phyloP scores from a whole-genome alignment of 2,329 filamentous ascomycete genomes.

The Lecanosticta acicola region DNA sequence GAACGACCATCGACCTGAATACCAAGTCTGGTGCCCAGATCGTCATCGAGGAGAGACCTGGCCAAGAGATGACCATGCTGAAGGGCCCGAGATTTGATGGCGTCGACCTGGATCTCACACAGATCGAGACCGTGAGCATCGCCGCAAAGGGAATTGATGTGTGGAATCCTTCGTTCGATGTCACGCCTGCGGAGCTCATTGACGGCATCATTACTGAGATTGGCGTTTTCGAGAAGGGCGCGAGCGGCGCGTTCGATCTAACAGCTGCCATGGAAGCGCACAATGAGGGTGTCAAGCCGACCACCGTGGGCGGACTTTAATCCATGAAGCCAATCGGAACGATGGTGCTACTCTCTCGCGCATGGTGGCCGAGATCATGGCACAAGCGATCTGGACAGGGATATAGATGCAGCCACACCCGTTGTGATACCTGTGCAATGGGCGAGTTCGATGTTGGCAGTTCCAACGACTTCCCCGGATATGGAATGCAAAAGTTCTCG shows the following conservation, averaged over 20 bases:
- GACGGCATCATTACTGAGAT: conserved; percentile 92
- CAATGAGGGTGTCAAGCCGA: conserved; percentile 32
- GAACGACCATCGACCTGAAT: conserved; percentile 83
- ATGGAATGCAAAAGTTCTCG: background rate
- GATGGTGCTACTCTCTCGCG: too few relatives aligned
- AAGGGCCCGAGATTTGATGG: conserved; percentile 63
- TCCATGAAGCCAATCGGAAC: conserved; percentile 6
- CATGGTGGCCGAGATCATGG: too few relatives aligned
- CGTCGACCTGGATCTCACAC: conserved; percentile 58
- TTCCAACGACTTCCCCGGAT: background rate
- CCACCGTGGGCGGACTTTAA: conserved; percentile 28
- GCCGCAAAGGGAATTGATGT: conserved; percentile 72
- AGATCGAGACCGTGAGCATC: conserved; percentile 68
- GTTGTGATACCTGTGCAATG: too few relatives aligned
- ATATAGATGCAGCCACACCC: too few relatives aligned
- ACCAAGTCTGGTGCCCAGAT: conserved; percentile 75
- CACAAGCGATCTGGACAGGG: too few relatives aligned
- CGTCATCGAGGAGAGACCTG: conserved; percentile 80
- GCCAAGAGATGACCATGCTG: conserved; percentile 76
- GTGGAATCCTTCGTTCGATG: conserved; percentile 97
- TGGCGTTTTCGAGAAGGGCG: conserved; percentile 74
- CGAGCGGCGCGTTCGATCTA: conserved; percentile 61
- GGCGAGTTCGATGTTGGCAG: background rate
- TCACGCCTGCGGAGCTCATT: conserved; percentile 82
- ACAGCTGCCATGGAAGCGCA: conserved; percentile 29